These are phyloP conservation scores for Phytophthora cactorum DNA, from an alignment of 352 stramenopile species.

Conservation along the genomic window DNA sequence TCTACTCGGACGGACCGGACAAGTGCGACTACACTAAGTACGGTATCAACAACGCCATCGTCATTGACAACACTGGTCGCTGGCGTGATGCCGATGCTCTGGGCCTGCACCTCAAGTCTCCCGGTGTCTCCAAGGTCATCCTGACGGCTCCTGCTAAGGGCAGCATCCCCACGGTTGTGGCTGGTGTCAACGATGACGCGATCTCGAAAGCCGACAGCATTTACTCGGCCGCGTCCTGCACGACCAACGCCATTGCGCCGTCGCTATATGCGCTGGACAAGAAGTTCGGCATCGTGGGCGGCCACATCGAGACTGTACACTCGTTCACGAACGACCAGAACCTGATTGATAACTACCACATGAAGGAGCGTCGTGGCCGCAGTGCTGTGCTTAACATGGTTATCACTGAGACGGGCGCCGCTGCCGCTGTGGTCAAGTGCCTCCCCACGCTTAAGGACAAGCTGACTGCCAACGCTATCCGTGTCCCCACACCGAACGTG, in stretches of 20 bases:
- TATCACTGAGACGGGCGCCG: conserved; percentile 87
- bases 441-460: conserved; percentile 96
- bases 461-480: conserved; percentile 98
- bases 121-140: conserved; percentile 82
- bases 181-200: conserved; percentile 78
- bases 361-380: conserved; percentile 86
- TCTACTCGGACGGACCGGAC: conserved; percentile 82
- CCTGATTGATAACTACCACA: conserved; percentile 90
- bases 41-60: conserved; percentile 86
- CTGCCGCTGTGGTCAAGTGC: conserved; percentile 86
- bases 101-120: conserved; percentile 76
- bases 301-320: conserved; percentile 91
- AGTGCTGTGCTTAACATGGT: conserved; percentile 91
- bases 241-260: conserved; percentile 87
- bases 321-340: conserved; percentile 93
- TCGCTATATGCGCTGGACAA: conserved; percentile 77
- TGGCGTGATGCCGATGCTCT: conserved; percentile 78
- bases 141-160: conserved; percentile 82
- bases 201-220: conserved; percentile 68
- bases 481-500: conserved; percentile 98
- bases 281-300: conserved; percentile 83
- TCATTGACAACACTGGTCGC: conserved; percentile 91
- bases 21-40: conserved; percentile 91
- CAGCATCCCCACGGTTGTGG: conserved; percentile 77
- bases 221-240: conserved; percentile 85